phyloP scores from a whole-genome alignment of 2,329 filamentous ascomycete species.

The Paecilomyces variotii region DNA sequence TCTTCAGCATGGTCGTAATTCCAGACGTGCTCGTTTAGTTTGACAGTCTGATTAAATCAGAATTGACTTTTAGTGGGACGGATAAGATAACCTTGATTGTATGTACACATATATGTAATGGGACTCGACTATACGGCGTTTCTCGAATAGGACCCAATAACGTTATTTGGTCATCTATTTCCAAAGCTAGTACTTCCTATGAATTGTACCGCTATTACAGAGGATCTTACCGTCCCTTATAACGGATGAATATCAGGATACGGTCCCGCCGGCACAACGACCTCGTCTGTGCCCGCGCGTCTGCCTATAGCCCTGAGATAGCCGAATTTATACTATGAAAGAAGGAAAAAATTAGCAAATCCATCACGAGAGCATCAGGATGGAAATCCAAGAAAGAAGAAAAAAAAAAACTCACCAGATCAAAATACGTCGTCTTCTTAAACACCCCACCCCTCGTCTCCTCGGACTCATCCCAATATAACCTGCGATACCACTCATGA shows the following conservation, averaged over 20 bases:
- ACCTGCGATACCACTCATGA: constrained; percentile 38
- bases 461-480: constrained; percentile 41
- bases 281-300: constrained; percentile 12
- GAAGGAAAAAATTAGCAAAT: not conserved
- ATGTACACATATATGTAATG: too few species aligned
- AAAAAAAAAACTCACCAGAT: constrained; percentile 21
- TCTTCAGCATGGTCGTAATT: not conserved
- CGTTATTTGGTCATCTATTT: too few species aligned
- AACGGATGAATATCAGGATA: constrained; percentile 18
- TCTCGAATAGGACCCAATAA: too few species aligned
- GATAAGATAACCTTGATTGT: too few species aligned
- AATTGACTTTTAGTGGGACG: too few species aligned
- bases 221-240: not conserved
- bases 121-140: too few species aligned
- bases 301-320: constrained; percentile 14
- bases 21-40: too few species aligned
- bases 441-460: constrained; percentile 36
- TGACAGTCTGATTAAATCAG: too few species aligned
- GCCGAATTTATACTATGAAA: constrained; percentile 17
- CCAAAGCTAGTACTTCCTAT: too few species aligned
- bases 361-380: too few species aligned
- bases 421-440: constrained; percentile 37
- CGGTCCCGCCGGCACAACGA: constrained; percentile 19
- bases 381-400: not conserved
- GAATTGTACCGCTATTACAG: too few species aligned